Evolutionary conservation across 305 asterid genomes (phyloP).

Genomic region (Solanum chacoense): DNA sequence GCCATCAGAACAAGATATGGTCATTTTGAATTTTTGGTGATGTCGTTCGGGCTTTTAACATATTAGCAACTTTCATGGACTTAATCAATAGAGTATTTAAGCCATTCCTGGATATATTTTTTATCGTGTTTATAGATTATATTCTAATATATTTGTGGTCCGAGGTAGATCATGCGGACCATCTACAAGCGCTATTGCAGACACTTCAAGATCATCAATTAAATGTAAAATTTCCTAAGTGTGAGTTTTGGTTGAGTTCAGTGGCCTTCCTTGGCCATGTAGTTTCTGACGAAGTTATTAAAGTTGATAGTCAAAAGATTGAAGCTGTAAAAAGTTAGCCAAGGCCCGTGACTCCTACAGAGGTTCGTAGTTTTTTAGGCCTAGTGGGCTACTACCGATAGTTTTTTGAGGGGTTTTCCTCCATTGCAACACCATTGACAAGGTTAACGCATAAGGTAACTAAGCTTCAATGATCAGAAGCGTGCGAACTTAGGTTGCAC

Average conservation of each 20-base stretch:
- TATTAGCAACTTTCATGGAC: not conserved
- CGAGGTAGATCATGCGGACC: not conserved
- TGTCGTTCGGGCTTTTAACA: not conserved
- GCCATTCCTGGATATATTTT: not conserved
- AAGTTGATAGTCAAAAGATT: not conserved
- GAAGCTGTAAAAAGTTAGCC: not conserved
- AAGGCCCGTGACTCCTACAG: not conserved
- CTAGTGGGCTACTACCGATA: not conserved
- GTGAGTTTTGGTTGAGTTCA: not conserved
- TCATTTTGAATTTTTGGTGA: not conserved
- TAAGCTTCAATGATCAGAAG: not conserved
- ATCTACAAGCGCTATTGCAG: not conserved
- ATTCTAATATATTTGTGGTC: not conserved
- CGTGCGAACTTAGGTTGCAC: not conserved
- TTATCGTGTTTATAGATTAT: not conserved
- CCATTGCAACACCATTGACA: not conserved
- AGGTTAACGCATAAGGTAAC: not conserved
- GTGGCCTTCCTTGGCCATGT: not conserved
- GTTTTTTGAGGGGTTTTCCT: not conserved
- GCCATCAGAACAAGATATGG: not conserved
- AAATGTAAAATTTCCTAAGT: not conserved
- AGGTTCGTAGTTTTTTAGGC: not conserved
- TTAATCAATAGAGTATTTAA: too few relatives aligned
- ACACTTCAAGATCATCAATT: not conserved
- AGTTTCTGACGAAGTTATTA: not conserved